Evolutionary conservation across 2,329 filamentous ascomycete genomes (phyloP), one percentile per base, ranked within the genome.

Genomic region (Pleoardoris graminearum): DNA sequence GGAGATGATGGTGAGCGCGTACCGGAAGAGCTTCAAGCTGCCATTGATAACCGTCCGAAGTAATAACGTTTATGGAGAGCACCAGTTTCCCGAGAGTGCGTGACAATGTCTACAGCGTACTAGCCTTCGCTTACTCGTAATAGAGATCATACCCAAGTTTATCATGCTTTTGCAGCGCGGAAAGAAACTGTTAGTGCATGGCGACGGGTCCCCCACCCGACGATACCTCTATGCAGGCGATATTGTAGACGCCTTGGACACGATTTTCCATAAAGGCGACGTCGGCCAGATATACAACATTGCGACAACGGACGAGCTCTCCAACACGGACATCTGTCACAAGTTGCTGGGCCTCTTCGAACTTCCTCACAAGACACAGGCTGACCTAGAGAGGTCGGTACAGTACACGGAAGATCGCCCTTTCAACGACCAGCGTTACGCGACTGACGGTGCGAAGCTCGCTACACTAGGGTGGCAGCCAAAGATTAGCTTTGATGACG

Each of bases 1-100:
- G 5, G 89, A 92, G 76, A 91, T 91, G 88, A 80, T 90, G 66
- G 88, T 93, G n/a, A 86, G 88, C 70, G 90, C 89, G n/a, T 94
- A 92, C 70, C 82, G 87, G 68, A 91, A 89, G 76, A 90, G 86
- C 72, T 92, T 91, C 79, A 88, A 88, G 71, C 79, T 94, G 11
- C 89, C 89, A 1, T 84, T 85, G 46, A 90, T 93, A 58, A 89
- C 92, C 62, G 87, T 92, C 23, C 82, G 89, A 44, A 88, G 88
- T 69, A 93, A 93, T 77, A 93, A 94, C 65, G 88, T 93, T 25
- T 94, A 92, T 65, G 90, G 90, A 0, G 90, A 90, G 19, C 88
- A 92, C 68, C 89, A 93, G 69, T 91, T 87, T 69, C 89, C 89
- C 0, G 89, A 92, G 76, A 91, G 89, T 91, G 75, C 73, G 87